Percentiles rank a stretch among this genome's conserved stretches.
Evolutionary conservation across 257 asterid genomes (phyloP).

Genomic region (Solanum dulcamara): DNA sequence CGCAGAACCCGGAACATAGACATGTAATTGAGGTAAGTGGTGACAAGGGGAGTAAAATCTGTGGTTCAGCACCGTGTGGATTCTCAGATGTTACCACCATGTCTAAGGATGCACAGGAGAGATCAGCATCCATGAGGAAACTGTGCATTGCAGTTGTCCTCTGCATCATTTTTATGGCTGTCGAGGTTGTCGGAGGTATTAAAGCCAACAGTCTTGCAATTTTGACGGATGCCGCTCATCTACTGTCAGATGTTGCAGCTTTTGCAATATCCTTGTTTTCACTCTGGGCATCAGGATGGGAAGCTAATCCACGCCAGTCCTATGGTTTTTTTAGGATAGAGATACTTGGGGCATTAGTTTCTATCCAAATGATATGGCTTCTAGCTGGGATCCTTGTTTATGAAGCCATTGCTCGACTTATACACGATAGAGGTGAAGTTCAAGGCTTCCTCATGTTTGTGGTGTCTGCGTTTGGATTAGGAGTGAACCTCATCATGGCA

Average conservation of each 20-base stretch:
- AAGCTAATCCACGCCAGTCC: constrained; percentile 88
- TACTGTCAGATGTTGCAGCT: constrained; percentile 86
- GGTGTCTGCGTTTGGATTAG: constrained; percentile 74
- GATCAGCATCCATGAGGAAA: constrained; percentile 64
- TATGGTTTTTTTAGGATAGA: constrained; percentile 87
- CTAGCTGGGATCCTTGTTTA: constrained; percentile 86
- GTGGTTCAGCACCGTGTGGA: constrained; percentile 75
- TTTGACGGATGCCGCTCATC: constrained; percentile 83
- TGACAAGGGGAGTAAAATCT: constrained; percentile 40
- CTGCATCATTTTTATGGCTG: constrained; percentile 68
- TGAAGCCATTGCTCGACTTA: constrained; percentile 67
- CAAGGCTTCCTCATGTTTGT: constrained; percentile 76
- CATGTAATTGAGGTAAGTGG: constrained; percentile 42
- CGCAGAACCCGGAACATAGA: constrained; percentile 24
- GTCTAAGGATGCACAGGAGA: constrained; percentile 59
- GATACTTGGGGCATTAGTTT: constrained; percentile 76
- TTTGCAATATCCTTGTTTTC: constrained; percentile 86
- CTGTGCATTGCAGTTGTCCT: constrained; percentile 55
- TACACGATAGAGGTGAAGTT: constrained; percentile 59
- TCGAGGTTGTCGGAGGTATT: constrained; percentile 77
- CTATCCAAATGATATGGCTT: constrained; percentile 94
- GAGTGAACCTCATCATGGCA: constrained; percentile 75
- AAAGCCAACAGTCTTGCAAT: constrained; percentile 89
- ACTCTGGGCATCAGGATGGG: constrained; percentile 96
- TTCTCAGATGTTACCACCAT: constrained; percentile 55